phyloP scores from a whole-genome alignment of 768 basidiomycete genomes.

The button mushroom (Agaricus bisporus) region DNA sequence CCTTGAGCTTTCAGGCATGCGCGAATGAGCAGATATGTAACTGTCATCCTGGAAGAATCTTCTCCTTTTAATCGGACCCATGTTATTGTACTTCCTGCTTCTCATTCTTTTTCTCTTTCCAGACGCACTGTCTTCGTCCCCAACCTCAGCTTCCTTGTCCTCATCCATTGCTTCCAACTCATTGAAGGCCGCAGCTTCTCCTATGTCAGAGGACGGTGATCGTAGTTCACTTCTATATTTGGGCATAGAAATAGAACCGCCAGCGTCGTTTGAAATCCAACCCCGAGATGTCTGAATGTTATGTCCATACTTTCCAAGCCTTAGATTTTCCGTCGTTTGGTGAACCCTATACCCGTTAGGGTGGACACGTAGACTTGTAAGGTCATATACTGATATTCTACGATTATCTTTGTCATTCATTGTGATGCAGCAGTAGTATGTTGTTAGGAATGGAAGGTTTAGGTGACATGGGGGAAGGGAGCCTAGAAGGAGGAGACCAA shows the following conservation, averaged over 20 bases:
- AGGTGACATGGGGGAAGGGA: neutral
- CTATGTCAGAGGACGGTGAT: slow-evolving; percentile 5
- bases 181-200: neutral
- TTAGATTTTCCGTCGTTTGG: slow-evolving; percentile 30
- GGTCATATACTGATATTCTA: slow-evolving; percentile 57
- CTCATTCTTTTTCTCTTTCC: slow-evolving; percentile 14
- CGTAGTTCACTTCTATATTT: slow-evolving; percentile 14
- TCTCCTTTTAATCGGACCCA: slow-evolving; percentile 10
- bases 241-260: slow-evolving; percentile 37
- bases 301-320: slow-evolving; percentile 22
- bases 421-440: neutral
- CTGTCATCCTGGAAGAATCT: slow-evolving; percentile 11
- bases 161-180: slow-evolving; percentile 5
- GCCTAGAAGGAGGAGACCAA: neutral
- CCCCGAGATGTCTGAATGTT: slow-evolving; percentile 41
- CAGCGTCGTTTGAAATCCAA: slow-evolving; percentile 65
- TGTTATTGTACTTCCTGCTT: slow-evolving; percentile 10
- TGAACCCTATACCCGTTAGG: slow-evolving; percentile 58
- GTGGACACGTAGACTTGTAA: slow-evolving; percentile 57
- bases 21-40: slow-evolving; percentile 2
- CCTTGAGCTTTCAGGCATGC: neutral
- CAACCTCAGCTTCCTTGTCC: slow-evolving; percentile 13
- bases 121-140: slow-evolving; percentile 15
- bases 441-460: neutral
- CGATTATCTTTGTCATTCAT: slow-evolving; percentile 18